Conservation (phyloP, 2,329 filamentous ascomycete species). For the Ceratocystis ficicola region DNA sequence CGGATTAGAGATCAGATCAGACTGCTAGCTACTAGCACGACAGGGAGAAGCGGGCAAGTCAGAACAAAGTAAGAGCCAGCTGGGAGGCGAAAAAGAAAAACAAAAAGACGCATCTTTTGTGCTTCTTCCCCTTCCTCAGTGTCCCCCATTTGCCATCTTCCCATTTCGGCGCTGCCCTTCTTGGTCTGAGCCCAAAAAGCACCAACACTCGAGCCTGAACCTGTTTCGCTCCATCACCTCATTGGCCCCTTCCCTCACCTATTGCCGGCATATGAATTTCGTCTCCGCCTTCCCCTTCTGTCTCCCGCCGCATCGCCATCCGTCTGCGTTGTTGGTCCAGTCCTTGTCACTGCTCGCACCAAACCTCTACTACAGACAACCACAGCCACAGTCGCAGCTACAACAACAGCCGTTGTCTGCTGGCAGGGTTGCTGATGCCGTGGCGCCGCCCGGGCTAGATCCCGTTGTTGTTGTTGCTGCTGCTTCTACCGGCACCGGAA, state of each 20-base stretch:
- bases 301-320: background rate
- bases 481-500: background rate
- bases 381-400: background rate
- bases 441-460: no score
- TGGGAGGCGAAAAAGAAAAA: background rate
- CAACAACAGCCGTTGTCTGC: background rate
- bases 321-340: background rate
- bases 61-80: no score
- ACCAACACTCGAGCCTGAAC: background rate
- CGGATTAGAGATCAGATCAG: background rate
- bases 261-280: conserved; percentile 9
- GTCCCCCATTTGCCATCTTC: background rate
- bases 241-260: background rate
- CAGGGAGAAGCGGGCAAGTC: background rate
- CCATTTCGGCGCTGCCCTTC: background rate
- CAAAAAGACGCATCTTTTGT: background rate
- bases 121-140: background rate
- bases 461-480: background rate
- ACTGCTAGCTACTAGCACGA: background rate
- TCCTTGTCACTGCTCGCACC: background rate
- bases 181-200: background rate
- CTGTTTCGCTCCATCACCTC: background rate
- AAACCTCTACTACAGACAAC: background rate
- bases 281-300: conserved; percentile 5
- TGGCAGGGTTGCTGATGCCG: background rate